Evolutionary conservation across 1,139 yeast genomes (phyloP).

Genomic region (Yamadazyma trypodendri): DNA sequence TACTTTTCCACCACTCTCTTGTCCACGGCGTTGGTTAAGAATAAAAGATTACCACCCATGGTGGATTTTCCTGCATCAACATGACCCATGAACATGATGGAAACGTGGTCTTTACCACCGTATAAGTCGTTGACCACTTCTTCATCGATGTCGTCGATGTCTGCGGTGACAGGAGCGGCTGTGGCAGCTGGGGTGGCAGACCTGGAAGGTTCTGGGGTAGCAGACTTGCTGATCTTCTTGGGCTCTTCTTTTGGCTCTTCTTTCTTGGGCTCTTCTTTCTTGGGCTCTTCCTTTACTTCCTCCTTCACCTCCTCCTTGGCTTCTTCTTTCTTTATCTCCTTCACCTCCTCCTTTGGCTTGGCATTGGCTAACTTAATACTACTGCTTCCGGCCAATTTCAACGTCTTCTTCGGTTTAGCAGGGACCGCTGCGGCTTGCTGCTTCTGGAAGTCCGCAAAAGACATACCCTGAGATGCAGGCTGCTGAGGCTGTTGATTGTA

Average conservation of each 20-base stretch:
- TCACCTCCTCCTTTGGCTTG: slow-evolving; percentile 21
- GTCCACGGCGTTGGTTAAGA: slow-evolving; percentile 93
- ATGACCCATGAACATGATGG: slow-evolving; percentile 98
- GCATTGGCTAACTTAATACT: slow-evolving; percentile 68
- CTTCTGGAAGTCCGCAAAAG: slow-evolving; percentile 84
- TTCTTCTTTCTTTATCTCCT: slow-evolving; percentile 8
- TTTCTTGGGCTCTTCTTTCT: slow-evolving; percentile 14
- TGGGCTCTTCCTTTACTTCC: slow-evolving; percentile 14
- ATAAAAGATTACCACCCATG: slow-evolving; percentile 96
- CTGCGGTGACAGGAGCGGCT: slow-evolving; percentile 22
- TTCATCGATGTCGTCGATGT: slow-evolving; percentile 74
- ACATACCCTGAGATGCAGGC: slow-evolving; percentile 56
- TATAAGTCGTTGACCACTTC: slow-evolving; percentile 88
- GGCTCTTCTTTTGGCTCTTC: slow-evolving; percentile 18
- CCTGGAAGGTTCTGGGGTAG: slow-evolving; percentile 7
- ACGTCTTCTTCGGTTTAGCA: slow-evolving; percentile 56
- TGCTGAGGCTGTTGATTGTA: slow-evolving; percentile 25
- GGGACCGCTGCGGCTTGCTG: slow-evolving; percentile 46
- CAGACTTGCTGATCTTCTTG: slow-evolving; percentile 8
- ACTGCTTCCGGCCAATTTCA: slow-evolving; percentile 65
- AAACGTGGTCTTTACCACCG: slow-evolving; percentile 96
- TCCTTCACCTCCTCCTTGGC: slow-evolving; percentile 14
- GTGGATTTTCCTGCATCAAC: slow-evolving; percentile 99
- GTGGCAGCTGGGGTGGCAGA: slow-evolving; percentile 15
- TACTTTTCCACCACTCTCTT: slow-evolving; percentile 98